Evolutionary conservation across 768 basidiomycete genomes (phyloP).

Genomic region (Coprinopsis strossmayeri): DNA sequence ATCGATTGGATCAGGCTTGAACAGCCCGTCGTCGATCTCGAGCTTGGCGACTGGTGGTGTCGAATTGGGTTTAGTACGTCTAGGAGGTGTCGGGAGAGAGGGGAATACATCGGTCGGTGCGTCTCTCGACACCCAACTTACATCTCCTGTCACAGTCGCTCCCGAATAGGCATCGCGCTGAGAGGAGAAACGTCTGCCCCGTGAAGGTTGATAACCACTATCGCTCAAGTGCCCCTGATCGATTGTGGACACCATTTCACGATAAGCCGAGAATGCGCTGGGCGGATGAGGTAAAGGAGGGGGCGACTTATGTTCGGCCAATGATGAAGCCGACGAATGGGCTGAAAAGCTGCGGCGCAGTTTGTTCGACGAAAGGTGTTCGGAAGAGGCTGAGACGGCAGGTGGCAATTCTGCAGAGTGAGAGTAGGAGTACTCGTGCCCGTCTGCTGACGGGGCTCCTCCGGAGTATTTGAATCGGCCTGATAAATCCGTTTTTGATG

Average conservation of each 20-base stretch:
- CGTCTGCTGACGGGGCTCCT: conserved; percentile 1
- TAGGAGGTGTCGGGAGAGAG: conserved; percentile 8
- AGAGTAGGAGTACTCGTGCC: not conserved
- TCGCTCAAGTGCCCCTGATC: conserved; percentile 7
- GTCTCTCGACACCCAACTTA: too few species aligned
- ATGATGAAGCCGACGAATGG: conserved; percentile 5
- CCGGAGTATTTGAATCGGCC: conserved; percentile 1
- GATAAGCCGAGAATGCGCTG: not conserved
- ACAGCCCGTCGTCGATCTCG: conserved; percentile 7
- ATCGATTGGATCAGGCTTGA: not conserved
- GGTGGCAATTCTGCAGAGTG: not conserved
- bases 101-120: too few species aligned
- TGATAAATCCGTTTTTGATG: not conserved
- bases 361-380: not conserved
- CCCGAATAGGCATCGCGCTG: too few species aligned
- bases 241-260: not conserved
- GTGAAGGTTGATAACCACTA: not conserved
- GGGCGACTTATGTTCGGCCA: not conserved
- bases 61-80: conserved; percentile 7
- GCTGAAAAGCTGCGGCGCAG: conserved; percentile 1
- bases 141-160: too few species aligned
- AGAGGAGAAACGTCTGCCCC: too few species aligned
- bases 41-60: conserved; percentile 6
- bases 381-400: conserved; percentile 5
- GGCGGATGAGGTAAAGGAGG: conserved; percentile 1